Evolutionary conservation across 2,329 filamentous ascomycete genomes (phyloP), one percentile per base, ranked within the genome.

Genomic region (Aspergillus brunneoviolaceus): DNA sequence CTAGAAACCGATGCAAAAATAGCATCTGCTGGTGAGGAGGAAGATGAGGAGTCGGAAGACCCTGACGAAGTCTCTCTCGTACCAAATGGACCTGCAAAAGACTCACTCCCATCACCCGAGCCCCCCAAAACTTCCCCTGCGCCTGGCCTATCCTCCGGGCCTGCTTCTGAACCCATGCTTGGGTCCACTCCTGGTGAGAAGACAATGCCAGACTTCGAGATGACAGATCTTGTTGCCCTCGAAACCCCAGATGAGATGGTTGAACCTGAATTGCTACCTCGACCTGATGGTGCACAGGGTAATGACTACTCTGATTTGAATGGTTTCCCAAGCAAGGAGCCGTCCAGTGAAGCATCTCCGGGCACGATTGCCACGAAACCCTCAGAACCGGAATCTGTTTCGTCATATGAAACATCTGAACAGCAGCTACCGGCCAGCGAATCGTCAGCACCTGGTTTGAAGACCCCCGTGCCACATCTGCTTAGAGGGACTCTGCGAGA

Each of bases 401-500:
- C 76, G 47, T 77, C 77, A 49, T 74, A 75, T 21, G 76, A 79
- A 60, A 64, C 70, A 47, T 60, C 70, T 16, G 75, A 78, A 49
- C 75, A 75, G 48, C 64, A 63, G 31, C 59, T 65, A 58, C 79
- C 74, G 57, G 64, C 75, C 55, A 72, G 72, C 62, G 69, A 75
- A 57, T 77, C 79, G 3, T 76, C 79, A 33, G 76, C 72, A 51
- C 76, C 76, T 57, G 72, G 76, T 33, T 63, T 80, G 60, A 90
- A 88, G 66, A 93, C 88, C 0, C 87, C 90, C 7, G 85, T 95
- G 11, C 93, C 92, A 0, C 89, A 92, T 62, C 83, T 99, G 11
- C 81, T 97, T 0, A 89, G 95, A 53, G 95, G 95, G 21, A 96
- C 87, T 0, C 80, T 99, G 11, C 90, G 96, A 73, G 94, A 96